Evolutionary conservation across 2,329 filamentous ascomycete species (phyloP).

Genomic region (Diaporthe destruens): DNA sequence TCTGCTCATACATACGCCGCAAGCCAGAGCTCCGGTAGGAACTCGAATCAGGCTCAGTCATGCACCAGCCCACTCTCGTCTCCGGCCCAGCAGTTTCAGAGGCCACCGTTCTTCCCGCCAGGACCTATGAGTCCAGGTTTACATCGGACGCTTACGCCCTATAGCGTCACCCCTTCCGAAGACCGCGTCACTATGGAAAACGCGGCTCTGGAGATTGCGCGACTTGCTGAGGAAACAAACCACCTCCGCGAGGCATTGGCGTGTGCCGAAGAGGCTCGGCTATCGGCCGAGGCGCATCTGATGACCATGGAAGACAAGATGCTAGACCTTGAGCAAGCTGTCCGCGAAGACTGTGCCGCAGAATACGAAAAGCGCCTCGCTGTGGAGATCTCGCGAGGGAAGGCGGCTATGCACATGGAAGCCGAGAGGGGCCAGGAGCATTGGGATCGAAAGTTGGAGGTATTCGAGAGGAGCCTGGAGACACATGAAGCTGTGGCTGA

Average conservation of each 20-base stretch:
- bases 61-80: slow-evolving; percentile 48
- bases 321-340: slow-evolving; percentile 79
- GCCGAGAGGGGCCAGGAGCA: slow-evolving; percentile 85
- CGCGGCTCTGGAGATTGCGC: slow-evolving; percentile 82
- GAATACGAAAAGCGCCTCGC: slow-evolving; percentile 87
- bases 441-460: slow-evolving; percentile 83
- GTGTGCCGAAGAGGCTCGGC: slow-evolving; percentile 77
- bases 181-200: slow-evolving; percentile 83
- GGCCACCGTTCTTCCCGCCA: slow-evolving; percentile 56
- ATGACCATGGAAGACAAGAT: slow-evolving; percentile 76
- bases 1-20: slow-evolving; percentile 50
- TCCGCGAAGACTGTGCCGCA: slow-evolving; percentile 88
- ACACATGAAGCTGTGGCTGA: slow-evolving; percentile 61
- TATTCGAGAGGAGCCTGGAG: slow-evolving; percentile 64
- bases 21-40: slow-evolving; percentile 42
- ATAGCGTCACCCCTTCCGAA: slow-evolving; percentile 55
- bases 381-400: slow-evolving; percentile 84
- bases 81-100: slow-evolving; percentile 51
- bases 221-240: slow-evolving; percentile 83
- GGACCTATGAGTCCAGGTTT: slow-evolving; percentile 46
- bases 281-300: slow-evolving; percentile 80
- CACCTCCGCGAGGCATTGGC: slow-evolving; percentile 77
- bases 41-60: slow-evolving; percentile 44
- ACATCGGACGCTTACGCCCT: slow-evolving; percentile 56
- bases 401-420: slow-evolving; percentile 81